A percentile compares a stretch with the other conserved stretches of the same genome.
Conservation (phyloP, 129 eudicot species). For the Logfia minima region DNA sequence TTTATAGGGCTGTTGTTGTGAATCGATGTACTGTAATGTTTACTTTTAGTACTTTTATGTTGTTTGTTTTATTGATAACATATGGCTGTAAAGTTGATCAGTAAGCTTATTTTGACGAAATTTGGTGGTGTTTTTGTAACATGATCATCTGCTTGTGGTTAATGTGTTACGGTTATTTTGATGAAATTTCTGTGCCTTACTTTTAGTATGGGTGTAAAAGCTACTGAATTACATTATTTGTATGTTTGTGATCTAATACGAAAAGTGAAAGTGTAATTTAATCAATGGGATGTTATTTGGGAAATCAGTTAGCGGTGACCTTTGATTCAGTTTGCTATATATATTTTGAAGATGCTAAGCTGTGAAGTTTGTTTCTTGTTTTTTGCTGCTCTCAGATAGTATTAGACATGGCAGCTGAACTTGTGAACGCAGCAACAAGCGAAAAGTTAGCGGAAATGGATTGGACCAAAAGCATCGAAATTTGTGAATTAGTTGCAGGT, state of each 20-base stretch:
- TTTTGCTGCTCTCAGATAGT: slow-evolving; percentile 27
- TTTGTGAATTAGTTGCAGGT: slow-evolving; percentile 79
- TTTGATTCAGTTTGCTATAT: not conserved
- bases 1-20: not conserved
- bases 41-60: not conserved
- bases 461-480: slow-evolving; percentile 87
- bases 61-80: not conserved
- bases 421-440: slow-evolving; percentile 84
- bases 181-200: not conserved
- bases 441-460: slow-evolving; percentile 81
- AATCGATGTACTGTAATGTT: not conserved
- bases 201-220: too few relatives aligned
- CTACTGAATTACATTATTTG: too few relatives aligned
- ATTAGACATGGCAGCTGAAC: slow-evolving; percentile 69
- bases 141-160: slow-evolving; percentile 11
- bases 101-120: not conserved
- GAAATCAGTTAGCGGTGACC: not conserved
- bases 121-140: slow-evolving; percentile 11
- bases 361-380: slow-evolving; percentile 1
- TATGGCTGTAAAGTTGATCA: not conserved
- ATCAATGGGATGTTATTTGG: slow-evolving; percentile 10
- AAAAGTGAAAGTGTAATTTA: not conserved
- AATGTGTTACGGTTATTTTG: not conserved
- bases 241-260: not conserved
- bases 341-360: not conserved